These are phyloP conservation scores for Rhazya stricta DNA, from an alignment of 257 asterid species.

Conservation along the genomic window DNA sequence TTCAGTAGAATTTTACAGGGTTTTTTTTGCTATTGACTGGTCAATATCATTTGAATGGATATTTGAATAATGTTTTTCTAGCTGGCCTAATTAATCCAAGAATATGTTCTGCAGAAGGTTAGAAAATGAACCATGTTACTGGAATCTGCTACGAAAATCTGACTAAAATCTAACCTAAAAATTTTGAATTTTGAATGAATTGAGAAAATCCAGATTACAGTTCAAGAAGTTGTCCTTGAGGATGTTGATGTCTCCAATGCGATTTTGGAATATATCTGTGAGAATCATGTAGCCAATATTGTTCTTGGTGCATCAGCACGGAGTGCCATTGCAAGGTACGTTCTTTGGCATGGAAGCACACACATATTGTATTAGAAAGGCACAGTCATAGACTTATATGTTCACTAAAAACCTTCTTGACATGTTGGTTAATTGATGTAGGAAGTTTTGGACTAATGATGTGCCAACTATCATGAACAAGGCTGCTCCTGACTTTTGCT, in stretches of 20 bases:
- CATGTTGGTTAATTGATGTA: constrained; percentile 8
- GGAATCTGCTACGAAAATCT: neutral
- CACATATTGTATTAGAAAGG: neutral
- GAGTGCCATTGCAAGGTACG: constrained; percentile 37
- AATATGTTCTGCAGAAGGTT: neutral
- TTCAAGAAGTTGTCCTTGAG: constrained; percentile 49
- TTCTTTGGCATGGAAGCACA: neutral
- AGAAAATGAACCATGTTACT: neutral
- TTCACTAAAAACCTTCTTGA: neutral
- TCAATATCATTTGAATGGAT: too few relatives aligned
- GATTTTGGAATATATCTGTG: constrained; percentile 52
- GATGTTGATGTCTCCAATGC: constrained; percentile 47
- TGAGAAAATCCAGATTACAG: constrained; percentile 36
- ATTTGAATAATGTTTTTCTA: neutral
- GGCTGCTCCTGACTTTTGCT: constrained; percentile 69
- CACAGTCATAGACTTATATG: neutral
- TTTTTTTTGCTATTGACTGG: neutral
- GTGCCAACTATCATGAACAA: constrained; percentile 62
- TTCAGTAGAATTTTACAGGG: neutral
- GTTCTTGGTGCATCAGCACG: constrained; percentile 67
- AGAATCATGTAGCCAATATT: constrained; percentile 37
- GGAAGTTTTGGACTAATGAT: constrained; percentile 56
- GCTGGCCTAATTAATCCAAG: neutral
- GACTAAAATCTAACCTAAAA: neutral
- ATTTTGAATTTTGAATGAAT: constrained; percentile 4